phyloP scores from a whole-genome alignment of 1,139 yeast genomes.

The Suhomyces chickasaworum region DNA sequence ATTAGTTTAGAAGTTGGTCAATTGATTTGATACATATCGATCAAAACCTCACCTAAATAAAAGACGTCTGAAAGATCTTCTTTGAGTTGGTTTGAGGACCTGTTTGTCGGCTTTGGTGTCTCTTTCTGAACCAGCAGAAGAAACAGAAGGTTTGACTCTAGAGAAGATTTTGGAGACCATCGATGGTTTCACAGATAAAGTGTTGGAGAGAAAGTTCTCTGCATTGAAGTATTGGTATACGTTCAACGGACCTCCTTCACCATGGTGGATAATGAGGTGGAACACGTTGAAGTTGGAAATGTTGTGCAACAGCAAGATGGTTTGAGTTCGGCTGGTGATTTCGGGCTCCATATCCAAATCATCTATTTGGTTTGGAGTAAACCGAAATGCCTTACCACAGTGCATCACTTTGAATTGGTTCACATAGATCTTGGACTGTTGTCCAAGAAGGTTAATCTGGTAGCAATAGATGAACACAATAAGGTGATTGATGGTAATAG shows the following conservation, averaged over 20 bases:
- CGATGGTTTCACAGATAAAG: constrained; percentile 8
- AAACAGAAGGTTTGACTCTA: constrained; percentile 2
- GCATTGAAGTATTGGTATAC: constrained; percentile 20
- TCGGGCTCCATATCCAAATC: not conserved
- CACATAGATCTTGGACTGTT: constrained; percentile 12
- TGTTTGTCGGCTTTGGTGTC: not conserved
- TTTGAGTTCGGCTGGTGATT: constrained; percentile 4
- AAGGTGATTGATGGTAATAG: constrained; percentile 19
- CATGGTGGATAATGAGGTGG: constrained; percentile 13
- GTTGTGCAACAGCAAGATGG: constrained; percentile 12
- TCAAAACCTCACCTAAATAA: constrained; percentile 3
- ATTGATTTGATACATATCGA: not conserved
- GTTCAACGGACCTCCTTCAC: not conserved
- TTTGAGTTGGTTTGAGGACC: not conserved
- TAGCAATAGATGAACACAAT: constrained; percentile 19
- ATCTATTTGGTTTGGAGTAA: constrained; percentile 7
- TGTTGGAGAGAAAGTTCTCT: constrained; percentile 16
- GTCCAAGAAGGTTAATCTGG: constrained; percentile 14
- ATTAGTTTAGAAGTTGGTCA: not conserved
- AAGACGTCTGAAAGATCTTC: constrained; percentile 6
- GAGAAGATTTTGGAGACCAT: constrained; percentile 6
- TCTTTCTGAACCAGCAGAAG: constrained; percentile 7
- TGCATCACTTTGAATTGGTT: constrained; percentile 19
- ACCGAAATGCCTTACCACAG: constrained; percentile 16
- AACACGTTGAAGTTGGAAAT: constrained; percentile 12